These are phyloP conservation scores for Gamarada debralockiae DNA, from an alignment of 495 filamentous ascomycete species.

Conservation along the genomic window DNA sequence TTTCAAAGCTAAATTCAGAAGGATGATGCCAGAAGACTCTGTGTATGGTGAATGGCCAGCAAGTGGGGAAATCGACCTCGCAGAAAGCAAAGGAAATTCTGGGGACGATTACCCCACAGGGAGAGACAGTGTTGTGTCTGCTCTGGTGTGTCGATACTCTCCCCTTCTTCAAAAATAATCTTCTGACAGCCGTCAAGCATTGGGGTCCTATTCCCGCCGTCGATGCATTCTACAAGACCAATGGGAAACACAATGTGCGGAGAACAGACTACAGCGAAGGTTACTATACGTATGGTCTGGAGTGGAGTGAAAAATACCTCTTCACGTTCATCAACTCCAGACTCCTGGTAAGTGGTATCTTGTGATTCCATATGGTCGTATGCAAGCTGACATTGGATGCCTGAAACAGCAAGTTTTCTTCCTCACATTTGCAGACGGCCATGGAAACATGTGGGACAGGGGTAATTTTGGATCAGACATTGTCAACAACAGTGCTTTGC, in stretches of 20 bases:
- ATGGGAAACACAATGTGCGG: neutral
- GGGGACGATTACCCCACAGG: neutral
- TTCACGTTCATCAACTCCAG: conserved; percentile 56
- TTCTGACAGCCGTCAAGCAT: too few relatives aligned
- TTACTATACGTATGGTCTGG: conserved; percentile 57
- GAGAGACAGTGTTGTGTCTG: neutral
- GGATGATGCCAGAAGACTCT: conserved; percentile 36
- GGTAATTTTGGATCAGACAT: conserved; percentile 53
- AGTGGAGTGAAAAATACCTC: conserved; percentile 66
- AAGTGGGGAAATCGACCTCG: conserved; percentile 32
- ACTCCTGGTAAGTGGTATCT: neutral
- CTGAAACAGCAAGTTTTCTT: conserved; percentile 44
- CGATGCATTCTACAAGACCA: neutral
- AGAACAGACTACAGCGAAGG: conserved; percentile 16
- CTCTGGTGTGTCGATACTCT: neutral
- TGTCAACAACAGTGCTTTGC: conserved; percentile 52
- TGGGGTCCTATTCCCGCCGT: neutral
- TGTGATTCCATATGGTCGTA: neutral
- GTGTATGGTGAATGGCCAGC: conserved; percentile 34
- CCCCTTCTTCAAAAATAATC: too few relatives aligned
- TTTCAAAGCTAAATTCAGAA: neutral
- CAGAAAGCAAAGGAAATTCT: conserved; percentile 23
- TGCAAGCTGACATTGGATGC: neutral
- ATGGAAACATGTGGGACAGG: conserved; percentile 46
- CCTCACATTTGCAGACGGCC: conserved; percentile 42